Conservation (phyloP, 768 basidiomycete species). For the Stropharia rugosoannulata region DNA sequence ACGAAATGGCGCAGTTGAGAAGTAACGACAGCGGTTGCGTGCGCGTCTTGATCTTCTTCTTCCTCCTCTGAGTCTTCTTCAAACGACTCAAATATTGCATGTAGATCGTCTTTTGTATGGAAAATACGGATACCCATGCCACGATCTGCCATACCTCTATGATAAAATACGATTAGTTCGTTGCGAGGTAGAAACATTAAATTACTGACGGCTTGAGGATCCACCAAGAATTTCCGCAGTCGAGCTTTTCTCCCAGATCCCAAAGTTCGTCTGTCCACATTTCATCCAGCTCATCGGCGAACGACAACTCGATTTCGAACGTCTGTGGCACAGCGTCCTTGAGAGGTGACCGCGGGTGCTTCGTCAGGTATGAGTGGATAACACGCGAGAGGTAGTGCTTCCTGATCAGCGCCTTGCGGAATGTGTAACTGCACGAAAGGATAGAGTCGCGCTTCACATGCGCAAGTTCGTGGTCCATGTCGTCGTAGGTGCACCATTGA, state of each 20-base stretch:
- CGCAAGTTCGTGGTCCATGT: constrained; percentile 74
- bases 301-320: constrained; percentile 83
- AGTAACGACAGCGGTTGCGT: constrained; percentile 61
- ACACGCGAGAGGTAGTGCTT: constrained; percentile 88
- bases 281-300: constrained; percentile 94
- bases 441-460: constrained; percentile 46
- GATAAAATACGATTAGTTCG: constrained; percentile 6
- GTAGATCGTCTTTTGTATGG: constrained; percentile 69
- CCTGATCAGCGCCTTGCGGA: constrained; percentile 90
- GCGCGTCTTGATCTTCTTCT: constrained; percentile 33
- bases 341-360: constrained; percentile 6
- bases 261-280: constrained; percentile 91
- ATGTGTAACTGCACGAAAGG: constrained; percentile 81
- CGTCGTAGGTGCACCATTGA: constrained; percentile 91
- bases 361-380: constrained; percentile 62
- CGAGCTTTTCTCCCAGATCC: constrained; percentile 71
- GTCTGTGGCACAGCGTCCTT: constrained; percentile 61
- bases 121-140: constrained; percentile 95
- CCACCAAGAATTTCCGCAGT: constrained; percentile 68
- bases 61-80: constrained; percentile 68
- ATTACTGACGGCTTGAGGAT: constrained; percentile 81
- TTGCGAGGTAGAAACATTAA: background rate
- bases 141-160: constrained; percentile 87
- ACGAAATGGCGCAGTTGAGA: constrained; percentile 96
- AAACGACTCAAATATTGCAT: constrained; percentile 77